Evolutionary conservation across 2,329 filamentous ascomycete species (phyloP).

Genomic region (Trichoderma hamatum): DNA sequence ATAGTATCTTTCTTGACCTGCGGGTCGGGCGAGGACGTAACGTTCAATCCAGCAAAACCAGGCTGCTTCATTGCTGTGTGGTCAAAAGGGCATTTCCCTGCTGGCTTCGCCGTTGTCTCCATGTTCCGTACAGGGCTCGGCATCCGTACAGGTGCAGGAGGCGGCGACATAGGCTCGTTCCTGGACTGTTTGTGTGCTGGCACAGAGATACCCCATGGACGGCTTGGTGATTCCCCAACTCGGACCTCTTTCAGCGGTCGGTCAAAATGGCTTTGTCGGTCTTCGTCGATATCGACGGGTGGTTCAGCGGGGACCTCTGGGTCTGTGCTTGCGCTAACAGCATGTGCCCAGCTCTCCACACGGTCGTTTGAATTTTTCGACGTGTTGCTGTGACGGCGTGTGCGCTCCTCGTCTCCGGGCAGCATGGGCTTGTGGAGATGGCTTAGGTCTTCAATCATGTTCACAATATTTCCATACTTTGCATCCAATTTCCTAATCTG

Average conservation of each 20-base stretch:
- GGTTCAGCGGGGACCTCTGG: constrained; percentile 39
- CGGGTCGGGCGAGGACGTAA: constrained; percentile 26
- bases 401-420: constrained; percentile 56
- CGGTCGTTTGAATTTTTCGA: constrained; percentile 65
- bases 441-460: constrained; percentile 90
- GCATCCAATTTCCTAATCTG: constrained; percentile 87
- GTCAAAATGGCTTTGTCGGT: constrained; percentile 76
- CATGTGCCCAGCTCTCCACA: constrained; percentile 85
- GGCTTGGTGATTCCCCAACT: constrained; percentile 90
- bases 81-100: constrained; percentile 63
- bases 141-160: constrained; percentile 60
- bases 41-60: constrained; percentile 38
- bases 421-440: constrained; percentile 87
- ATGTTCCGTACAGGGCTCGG: constrained; percentile 42
- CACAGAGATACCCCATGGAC: constrained; percentile 89
- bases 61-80: constrained; percentile 49
- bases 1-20: constrained; percentile 27
- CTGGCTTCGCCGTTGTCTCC: constrained; percentile 34
- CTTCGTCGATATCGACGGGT: constrained; percentile 48
- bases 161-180: constrained; percentile 55
- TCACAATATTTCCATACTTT: constrained; percentile 90
- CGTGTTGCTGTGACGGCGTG: constrained; percentile 46
- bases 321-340: constrained; percentile 61
- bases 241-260: constrained; percentile 83
- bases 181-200: constrained; percentile 58